Evolutionary conservation across 2,329 filamentous ascomycete species (phyloP).

Genomic region (Colletotrichum lentis): DNA sequence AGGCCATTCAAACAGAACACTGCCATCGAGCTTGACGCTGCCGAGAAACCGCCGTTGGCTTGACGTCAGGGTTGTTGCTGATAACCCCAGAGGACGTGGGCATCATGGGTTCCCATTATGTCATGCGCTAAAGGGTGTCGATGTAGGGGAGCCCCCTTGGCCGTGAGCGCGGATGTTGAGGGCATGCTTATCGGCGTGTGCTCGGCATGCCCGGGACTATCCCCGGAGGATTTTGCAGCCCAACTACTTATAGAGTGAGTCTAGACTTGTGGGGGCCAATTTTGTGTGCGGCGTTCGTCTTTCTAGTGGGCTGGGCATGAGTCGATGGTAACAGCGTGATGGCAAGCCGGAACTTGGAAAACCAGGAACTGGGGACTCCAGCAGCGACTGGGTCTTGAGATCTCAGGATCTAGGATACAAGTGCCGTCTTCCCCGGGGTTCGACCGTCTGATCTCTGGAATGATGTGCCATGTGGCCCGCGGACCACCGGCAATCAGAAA

Average conservation of each 20-base stretch:
- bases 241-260: constrained; percentile 1
- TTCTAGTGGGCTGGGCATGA: constrained; percentile 15
- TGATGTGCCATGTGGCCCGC: constrained; percentile 31
- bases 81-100: neutral
- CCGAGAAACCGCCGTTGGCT: constrained; percentile 24
- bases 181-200: neutral
- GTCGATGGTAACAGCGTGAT: constrained; percentile 5
- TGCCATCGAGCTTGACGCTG: constrained; percentile 3
- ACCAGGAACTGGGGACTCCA: constrained; percentile 1
- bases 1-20: neutral
- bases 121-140: constrained; percentile 21
- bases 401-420: constrained; percentile 9
- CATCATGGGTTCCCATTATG: constrained; percentile 13
- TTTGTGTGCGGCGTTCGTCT: neutral
- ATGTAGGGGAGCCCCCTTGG: constrained; percentile 12
- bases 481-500: constrained; percentile 21
- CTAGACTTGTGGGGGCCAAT: constrained; percentile 11
- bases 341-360: neutral
- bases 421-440: constrained; percentile 28
- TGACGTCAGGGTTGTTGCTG: constrained; percentile 10
- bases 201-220: neutral
- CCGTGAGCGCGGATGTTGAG: neutral
- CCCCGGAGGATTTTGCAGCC: constrained; percentile 1
- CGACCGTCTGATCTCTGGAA: constrained; percentile 11
- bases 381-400: neutral